Evolutionary conservation across 164 flowering plant species (phyloP).

Genomic region (Echeveria elegans): DNA sequence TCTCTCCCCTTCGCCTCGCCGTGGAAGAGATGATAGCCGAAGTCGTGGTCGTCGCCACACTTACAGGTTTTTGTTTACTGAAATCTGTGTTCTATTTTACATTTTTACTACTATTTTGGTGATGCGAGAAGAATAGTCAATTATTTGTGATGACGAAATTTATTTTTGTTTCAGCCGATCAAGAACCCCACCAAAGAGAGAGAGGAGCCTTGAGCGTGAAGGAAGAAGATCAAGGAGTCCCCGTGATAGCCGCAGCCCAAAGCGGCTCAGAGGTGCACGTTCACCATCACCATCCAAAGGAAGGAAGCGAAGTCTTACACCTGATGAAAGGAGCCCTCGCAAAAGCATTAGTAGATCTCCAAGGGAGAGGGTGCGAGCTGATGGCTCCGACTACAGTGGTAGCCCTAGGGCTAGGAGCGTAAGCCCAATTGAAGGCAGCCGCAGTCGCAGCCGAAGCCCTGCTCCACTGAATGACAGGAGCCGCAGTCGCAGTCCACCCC

Average conservation of each 20-base stretch:
- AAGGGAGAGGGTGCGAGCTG: constrained; percentile 19
- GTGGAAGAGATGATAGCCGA: constrained; percentile 47
- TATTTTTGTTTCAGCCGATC: constrained; percentile 40
- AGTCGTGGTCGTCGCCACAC: constrained; percentile 70
- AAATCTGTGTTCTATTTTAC: not conserved
- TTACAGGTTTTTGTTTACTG: constrained; percentile 36
- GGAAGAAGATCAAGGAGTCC: constrained; percentile 58
- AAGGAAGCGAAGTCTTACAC: too few species aligned
- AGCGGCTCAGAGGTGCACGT: constrained; percentile 27
- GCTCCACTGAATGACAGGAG: constrained; percentile 9
- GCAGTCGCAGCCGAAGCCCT: constrained; percentile 24
- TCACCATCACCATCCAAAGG: constrained; percentile 47
- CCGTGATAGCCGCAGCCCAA: constrained; percentile 37
- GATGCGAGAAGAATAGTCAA: not conserved
- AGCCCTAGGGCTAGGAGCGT: constrained; percentile 47
- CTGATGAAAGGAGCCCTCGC: constrained; percentile 36
- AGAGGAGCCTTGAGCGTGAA: constrained; percentile 25
- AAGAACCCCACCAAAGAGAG: constrained; percentile 34
- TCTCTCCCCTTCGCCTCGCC: constrained; percentile 66
- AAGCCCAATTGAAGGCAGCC: constrained; percentile 22
- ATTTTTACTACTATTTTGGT: too few species aligned
- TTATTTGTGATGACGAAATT: too few species aligned
- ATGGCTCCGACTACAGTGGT: constrained; percentile 49
- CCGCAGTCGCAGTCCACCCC: constrained; percentile 11
- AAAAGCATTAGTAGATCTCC: constrained; percentile 37